Conservation (phyloP, 768 basidiomycete genomes). For the Lenzites betulinus region DNA sequence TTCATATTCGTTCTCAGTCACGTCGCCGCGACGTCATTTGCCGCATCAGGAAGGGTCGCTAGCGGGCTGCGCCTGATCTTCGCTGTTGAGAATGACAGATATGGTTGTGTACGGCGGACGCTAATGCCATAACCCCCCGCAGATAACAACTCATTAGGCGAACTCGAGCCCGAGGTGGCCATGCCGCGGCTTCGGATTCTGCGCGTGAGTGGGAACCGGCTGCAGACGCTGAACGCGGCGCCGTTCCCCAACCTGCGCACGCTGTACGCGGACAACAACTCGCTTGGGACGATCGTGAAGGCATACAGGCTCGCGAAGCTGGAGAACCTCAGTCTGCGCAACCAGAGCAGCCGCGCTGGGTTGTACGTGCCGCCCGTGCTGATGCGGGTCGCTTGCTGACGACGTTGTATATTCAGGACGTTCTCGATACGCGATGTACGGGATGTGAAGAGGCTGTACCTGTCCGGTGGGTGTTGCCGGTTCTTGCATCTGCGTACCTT, state of each 20-base stretch:
- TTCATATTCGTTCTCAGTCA: neutral
- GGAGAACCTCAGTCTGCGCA: slow-evolving; percentile 90
- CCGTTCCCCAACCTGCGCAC: slow-evolving; percentile 76
- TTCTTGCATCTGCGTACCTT: neutral
- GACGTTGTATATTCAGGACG: slow-evolving; percentile 32
- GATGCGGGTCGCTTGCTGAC: neutral
- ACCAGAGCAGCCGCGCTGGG: slow-evolving; percentile 69
- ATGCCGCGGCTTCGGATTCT: slow-evolving; percentile 81
- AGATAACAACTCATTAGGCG: slow-evolving; percentile 74
- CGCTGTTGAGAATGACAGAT: slow-evolving; percentile 11
- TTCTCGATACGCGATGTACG: slow-evolving; percentile 68
- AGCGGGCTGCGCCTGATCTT: slow-evolving; percentile 6
- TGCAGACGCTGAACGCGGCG: slow-evolving; percentile 62
- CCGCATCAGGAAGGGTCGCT: slow-evolving; percentile 7
- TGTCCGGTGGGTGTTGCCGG: slow-evolving; percentile 70
- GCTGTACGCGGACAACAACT: slow-evolving; percentile 90
- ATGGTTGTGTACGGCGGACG: neutral
- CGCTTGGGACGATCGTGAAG: slow-evolving; percentile 51
- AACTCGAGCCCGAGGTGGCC: slow-evolving; percentile 52
- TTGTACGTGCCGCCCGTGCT: slow-evolving; percentile 52
- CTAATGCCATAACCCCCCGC: slow-evolving; percentile 18
- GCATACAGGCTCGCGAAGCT: slow-evolving; percentile 65
- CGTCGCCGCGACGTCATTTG: slow-evolving; percentile 15
- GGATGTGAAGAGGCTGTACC: slow-evolving; percentile 92
- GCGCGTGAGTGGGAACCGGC: slow-evolving; percentile 79